Conservation (phyloP, 768 basidiomycete species). For the Kwoniella dendrophila region DNA sequence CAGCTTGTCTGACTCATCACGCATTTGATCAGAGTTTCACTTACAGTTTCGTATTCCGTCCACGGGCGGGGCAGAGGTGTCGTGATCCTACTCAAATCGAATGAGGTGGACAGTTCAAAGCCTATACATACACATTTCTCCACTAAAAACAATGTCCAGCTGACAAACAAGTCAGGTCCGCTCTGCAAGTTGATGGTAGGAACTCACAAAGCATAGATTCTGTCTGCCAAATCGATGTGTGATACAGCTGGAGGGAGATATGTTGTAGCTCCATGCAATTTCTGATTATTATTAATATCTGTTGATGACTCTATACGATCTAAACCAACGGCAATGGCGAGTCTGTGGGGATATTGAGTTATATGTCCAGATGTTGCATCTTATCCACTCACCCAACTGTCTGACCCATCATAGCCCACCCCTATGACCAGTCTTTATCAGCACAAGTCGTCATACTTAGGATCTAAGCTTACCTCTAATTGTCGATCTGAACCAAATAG, state of each 20-base stretch:
- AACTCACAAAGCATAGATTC: conserved; percentile 35
- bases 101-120: conserved; percentile 15
- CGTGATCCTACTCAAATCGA: conserved; percentile 13
- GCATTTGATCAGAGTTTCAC: not conserved
- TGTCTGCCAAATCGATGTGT: conserved; percentile 25
- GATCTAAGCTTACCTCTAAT: conserved; percentile 13
- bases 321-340: conserved; percentile 24
- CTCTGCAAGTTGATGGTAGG: not conserved
- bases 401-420: conserved; percentile 25
- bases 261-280: not conserved
- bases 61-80: conserved; percentile 30
- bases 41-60: conserved; percentile 28
- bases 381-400: conserved; percentile 14
- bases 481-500: conserved; percentile 11
- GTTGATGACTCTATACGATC: conserved; percentile 18
- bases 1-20: not conserved
- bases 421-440: conserved; percentile 1
- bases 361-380: not conserved
- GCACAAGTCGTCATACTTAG: not conserved
- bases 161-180: not conserved
- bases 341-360: not conserved
- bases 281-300: not conserved
- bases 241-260: not conserved
- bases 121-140: conserved; percentile 24
- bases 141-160: conserved; percentile 31